These are phyloP conservation scores for Perkinsus marinus DNA, from an alignment of 169 alveolate species.

Conservation along the genomic window DNA sequence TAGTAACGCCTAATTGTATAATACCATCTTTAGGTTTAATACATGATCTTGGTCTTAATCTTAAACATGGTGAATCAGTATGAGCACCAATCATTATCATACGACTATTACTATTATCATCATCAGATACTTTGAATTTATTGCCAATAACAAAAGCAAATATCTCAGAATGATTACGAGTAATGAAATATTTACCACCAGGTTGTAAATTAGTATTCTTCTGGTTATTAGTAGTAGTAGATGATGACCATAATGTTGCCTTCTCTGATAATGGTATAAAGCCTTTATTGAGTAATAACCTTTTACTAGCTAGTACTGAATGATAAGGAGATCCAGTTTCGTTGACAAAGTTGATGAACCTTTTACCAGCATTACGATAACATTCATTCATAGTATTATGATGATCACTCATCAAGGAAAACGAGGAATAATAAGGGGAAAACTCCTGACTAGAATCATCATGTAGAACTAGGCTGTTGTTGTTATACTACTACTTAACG, in stretches of 20 bases:
- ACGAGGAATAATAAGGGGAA: neutral
- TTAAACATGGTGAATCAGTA: conserved; percentile 88
- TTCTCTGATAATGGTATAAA: conserved; percentile 33
- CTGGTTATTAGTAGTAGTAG: no score
- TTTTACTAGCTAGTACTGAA: conserved; percentile 34
- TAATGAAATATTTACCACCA: conserved; percentile 66
- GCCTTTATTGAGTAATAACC: conserved; percentile 16
- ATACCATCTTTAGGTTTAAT: neutral
- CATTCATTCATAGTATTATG: no score
- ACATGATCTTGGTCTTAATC: conserved; percentile 64
- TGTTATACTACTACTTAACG: no score
- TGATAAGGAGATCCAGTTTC: conserved; percentile 60
- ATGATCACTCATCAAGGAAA: neutral
- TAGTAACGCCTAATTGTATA: conserved; percentile 65
- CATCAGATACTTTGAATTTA: conserved; percentile 23
- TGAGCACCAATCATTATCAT: conserved; percentile 50
- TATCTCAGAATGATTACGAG: conserved; percentile 67
- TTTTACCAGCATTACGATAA: conserved; percentile 3
- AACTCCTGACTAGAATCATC: neutral
- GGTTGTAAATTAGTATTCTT: no score
- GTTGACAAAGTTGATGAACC: conserved; percentile 44
- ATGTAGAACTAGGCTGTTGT: no score
- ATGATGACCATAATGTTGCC: neutral
- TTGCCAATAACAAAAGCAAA: conserved; percentile 76
- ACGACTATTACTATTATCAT: conserved; percentile 21